Conservation (phyloP, 306 rosid genomes). For the Acacia acuminata region DNA sequence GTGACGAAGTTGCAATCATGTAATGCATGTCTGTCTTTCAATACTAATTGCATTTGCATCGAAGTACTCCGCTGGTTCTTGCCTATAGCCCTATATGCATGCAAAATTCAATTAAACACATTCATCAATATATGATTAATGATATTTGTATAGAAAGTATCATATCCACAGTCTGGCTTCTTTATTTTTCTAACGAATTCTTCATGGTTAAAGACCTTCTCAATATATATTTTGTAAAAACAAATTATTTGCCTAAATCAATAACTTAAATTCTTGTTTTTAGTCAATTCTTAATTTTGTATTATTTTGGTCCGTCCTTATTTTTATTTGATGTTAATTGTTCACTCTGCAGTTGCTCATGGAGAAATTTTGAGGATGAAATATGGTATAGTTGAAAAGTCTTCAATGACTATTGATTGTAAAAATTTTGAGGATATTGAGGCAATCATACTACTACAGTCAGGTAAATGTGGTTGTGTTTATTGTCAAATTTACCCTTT, state of each 20-base stretch:
- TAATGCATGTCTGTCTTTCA: constrained; percentile 40
- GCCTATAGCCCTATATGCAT: constrained; percentile 11
- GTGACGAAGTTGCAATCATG: constrained; percentile 62
- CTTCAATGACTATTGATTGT: constrained; percentile 43
- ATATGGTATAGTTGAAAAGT: constrained; percentile 32
- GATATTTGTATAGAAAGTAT: constrained; percentile 8
- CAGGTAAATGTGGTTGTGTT: constrained; percentile 51
- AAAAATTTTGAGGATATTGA: constrained; percentile 55
- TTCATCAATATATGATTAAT: constrained; percentile 15
- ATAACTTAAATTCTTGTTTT: constrained; percentile 25
- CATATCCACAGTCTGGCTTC: constrained; percentile 1
- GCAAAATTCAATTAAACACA: constrained; percentile 13
- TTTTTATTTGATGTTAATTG: neutral
- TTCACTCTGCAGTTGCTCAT: constrained; percentile 62
- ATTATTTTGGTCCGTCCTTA: neutral
- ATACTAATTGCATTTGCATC: constrained; percentile 29
- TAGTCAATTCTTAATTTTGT: neutral
- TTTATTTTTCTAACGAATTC: neutral
- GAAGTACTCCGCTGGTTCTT: constrained; percentile 12
- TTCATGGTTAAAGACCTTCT: constrained; percentile 18
- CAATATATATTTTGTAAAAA: neutral
- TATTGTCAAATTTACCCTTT: constrained; percentile 1
- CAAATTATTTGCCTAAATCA: constrained; percentile 13
- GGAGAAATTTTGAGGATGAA: constrained; percentile 66
- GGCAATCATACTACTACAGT: constrained; percentile 61